phyloP scores from a whole-genome alignment of 1,284 basidiomycete species.

The Dichomitus squalens region DNA sequence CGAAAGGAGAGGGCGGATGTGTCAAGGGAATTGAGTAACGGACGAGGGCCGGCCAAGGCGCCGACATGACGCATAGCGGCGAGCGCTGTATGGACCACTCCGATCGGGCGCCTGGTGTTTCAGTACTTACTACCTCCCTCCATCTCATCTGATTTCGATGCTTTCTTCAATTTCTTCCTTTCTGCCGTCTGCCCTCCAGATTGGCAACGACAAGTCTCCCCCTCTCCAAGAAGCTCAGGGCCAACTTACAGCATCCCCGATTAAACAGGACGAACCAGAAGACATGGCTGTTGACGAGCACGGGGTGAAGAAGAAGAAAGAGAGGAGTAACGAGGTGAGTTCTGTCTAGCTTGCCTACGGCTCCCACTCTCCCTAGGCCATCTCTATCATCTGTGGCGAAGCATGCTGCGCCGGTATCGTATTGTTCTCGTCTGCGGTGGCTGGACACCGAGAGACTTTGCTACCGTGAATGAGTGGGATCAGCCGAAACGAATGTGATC shows the following conservation, averaged over 20 bases:
- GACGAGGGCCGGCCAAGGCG: constrained; percentile 1
- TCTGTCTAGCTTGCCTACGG: neutral
- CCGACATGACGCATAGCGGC: constrained; percentile 22
- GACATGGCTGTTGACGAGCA: constrained; percentile 34
- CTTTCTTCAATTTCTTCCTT: constrained; percentile 64
- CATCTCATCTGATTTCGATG: constrained; percentile 43
- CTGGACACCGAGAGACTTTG: neutral
- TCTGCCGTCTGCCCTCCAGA: constrained; percentile 57
- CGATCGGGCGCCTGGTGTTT: constrained; percentile 12
- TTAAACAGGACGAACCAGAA: constrained; percentile 14
- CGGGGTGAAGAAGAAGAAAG: constrained; percentile 46
- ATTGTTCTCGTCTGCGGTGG: neutral
- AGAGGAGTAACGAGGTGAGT: constrained; percentile 59
- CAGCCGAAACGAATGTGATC: neutral
- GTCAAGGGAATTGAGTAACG: constrained; percentile 10
- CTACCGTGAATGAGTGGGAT: neutral
- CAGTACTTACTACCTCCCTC: constrained; percentile 13
- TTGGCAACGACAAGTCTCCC: constrained; percentile 29
- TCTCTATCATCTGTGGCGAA: neutral
- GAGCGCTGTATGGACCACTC: constrained; percentile 5
- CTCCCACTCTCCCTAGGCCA: neutral
- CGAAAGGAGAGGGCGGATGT: neutral
- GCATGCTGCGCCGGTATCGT: neutral
- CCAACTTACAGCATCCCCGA: constrained; percentile 20
- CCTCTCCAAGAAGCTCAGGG: constrained; percentile 29